phyloP scores from a whole-genome alignment of 192 early-diverging fungal genomes.

The Coemansia brasiliensis region DNA sequence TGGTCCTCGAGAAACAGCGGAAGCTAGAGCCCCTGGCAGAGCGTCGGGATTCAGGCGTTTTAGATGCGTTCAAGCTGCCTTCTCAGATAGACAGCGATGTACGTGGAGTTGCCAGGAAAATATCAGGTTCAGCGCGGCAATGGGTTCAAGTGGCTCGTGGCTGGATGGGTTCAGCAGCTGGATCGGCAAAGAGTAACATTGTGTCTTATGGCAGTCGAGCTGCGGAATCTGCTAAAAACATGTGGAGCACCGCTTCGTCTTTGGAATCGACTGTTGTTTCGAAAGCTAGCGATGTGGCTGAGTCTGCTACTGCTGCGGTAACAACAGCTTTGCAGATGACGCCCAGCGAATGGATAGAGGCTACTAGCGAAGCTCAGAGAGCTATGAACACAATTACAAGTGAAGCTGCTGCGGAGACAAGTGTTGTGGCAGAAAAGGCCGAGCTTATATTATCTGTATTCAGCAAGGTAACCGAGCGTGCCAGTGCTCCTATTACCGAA shows the following conservation, averaged over 20 bases:
- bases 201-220: constrained; percentile 20
- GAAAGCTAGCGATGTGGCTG: constrained; percentile 6
- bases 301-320: not conserved
- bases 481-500: too few relatives aligned
- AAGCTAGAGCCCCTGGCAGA: constrained; percentile 1
- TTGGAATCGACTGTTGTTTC: not conserved
- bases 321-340: not conserved
- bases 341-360: too few relatives aligned
- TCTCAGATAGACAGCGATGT: constrained; percentile 13
- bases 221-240: constrained; percentile 17
- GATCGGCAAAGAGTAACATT: constrained; percentile 23
- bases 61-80: not conserved
- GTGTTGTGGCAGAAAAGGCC: too few relatives aligned
- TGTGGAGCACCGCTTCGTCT: constrained; percentile 6
- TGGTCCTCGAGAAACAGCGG: constrained; percentile 18
- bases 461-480: too few relatives aligned
- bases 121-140: constrained; percentile 48
- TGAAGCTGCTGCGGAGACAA: too few relatives aligned
- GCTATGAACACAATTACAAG: not conserved
- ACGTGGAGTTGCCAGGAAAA: constrained; percentile 19
- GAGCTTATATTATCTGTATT: too few relatives aligned
- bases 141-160: constrained; percentile 49
- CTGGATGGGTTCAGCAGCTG: constrained; percentile 37
- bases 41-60: constrained; percentile 6
- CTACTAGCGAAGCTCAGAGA: too few relatives aligned